These are phyloP conservation scores for Apiospora arundinis DNA, from an alignment of 2,329 filamentous ascomycete genomes.

Conservation along the genomic window DNA sequence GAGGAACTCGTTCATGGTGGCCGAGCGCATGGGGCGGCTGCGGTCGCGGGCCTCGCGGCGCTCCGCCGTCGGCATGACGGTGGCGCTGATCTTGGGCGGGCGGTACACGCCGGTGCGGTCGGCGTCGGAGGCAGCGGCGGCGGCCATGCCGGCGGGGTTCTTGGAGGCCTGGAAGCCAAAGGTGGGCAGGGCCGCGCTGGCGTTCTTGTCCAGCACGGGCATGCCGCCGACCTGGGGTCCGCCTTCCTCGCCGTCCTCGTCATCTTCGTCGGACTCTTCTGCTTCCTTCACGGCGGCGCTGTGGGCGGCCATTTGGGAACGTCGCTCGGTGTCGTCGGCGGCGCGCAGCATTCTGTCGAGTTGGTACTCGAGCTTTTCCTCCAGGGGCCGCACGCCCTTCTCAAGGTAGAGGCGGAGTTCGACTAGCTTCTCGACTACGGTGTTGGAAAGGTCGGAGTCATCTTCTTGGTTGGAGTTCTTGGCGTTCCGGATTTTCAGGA, in stretches of 20 bases:
- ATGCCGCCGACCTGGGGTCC: neutral
- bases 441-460: conserved; percentile 58
- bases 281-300: conserved; percentile 43
- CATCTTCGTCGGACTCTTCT: conserved; percentile 42
- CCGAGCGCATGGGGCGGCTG: conserved; percentile 73
- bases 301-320: conserved; percentile 40
- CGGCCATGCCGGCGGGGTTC: conserved; percentile 40
- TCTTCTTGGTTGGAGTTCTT: conserved; percentile 43
- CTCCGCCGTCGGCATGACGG: conserved; percentile 76
- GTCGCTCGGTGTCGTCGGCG: conserved; percentile 74
- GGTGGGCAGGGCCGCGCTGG: conserved; percentile 45
- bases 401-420: conserved; percentile 93
- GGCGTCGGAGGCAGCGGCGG: conserved; percentile 40
- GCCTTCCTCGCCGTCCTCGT: conserved; percentile 35
- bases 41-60: conserved; percentile 64
- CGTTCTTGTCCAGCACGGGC: conserved; percentile 25
- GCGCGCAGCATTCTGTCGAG: conserved; percentile 93
- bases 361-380: conserved; percentile 91
- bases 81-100: conserved; percentile 86
- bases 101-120: conserved; percentile 78
- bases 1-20: conserved; percentile 91
- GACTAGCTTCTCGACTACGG: conserved; percentile 84
- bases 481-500: conserved; percentile 76
- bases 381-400: conserved; percentile 87
- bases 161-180: conserved; percentile 45